These are phyloP conservation scores for Macrotyloma uniflorum DNA, from an alignment of 306 rosid genomes.

Conservation along the genomic window DNA sequence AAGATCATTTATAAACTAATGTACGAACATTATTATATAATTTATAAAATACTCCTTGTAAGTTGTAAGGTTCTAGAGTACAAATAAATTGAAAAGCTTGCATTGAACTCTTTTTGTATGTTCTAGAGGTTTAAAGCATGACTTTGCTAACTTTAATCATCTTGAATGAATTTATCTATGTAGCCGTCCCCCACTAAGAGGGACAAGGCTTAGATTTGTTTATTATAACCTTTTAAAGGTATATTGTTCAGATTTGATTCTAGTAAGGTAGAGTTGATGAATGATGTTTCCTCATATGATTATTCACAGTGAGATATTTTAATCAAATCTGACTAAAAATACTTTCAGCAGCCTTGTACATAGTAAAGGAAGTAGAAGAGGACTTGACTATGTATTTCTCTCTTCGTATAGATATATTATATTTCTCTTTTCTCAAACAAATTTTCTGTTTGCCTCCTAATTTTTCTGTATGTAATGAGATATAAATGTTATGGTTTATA, in stretches of 20 bases:
- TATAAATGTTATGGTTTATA: not conserved
- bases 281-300: not conserved
- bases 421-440: too few relatives aligned
- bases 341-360: too few relatives aligned
- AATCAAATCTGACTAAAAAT: too few relatives aligned
- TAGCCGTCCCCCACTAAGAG: not conserved
- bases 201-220: not conserved
- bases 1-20: conserved; percentile 40
- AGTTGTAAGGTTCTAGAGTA: conserved; percentile 21
- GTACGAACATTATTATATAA: conserved; percentile 36
- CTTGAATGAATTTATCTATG: conserved; percentile 19
- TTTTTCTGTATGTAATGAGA: too few relatives aligned
- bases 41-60: conserved; percentile 35
- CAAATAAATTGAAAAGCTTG: conserved; percentile 31
- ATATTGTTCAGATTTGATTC: not conserved
- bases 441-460: too few relatives aligned
- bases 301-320: not conserved
- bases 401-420: too few relatives aligned
- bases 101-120: conserved; percentile 29
- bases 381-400: too few relatives aligned
- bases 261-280: not conserved
- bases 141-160: not conserved
- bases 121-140: conserved; percentile 14
- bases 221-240: conserved; percentile 6
- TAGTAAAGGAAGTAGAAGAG: too few relatives aligned